Conservation (phyloP, 208 protist genomes). For the Wallacemonas collosoma region DNA sequence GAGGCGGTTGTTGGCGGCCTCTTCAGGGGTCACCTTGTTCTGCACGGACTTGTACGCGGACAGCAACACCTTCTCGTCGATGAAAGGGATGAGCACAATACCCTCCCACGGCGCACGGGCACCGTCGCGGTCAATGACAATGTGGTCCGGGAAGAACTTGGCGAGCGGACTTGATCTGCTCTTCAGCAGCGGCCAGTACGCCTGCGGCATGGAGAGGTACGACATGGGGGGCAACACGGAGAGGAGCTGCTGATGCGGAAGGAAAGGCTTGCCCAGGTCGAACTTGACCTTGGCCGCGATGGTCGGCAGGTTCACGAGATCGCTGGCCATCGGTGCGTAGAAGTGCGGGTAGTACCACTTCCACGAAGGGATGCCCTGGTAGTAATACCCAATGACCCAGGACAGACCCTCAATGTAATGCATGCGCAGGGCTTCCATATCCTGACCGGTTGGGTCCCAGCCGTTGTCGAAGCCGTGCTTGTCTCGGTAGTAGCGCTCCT, state of each 20-base stretch:
- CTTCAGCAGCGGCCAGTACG: conserved; percentile 86
- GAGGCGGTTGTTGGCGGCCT: conserved; percentile 66
- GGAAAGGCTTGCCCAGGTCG: conserved; percentile 77
- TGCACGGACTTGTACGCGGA: conserved; percentile 82
- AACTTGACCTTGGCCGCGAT: conserved; percentile 64
- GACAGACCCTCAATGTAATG: conserved; percentile 89
- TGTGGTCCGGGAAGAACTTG: conserved; percentile 82
- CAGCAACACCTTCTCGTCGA: conserved; percentile 78
- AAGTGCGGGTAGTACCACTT: conserved; percentile 94
- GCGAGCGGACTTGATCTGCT: conserved; percentile 71
- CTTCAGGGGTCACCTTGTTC: conserved; percentile 59
- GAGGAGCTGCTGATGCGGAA: conserved; percentile 97
- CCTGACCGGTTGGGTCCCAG: conserved; percentile 57
- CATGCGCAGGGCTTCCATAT: conserved; percentile 67
- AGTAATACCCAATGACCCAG: conserved; percentile 92
- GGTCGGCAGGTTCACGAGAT: conserved; percentile 80
- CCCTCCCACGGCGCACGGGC: conserved; percentile 89
- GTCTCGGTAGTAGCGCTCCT: conserved; percentile 82
- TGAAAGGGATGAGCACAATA: conserved; percentile 93
- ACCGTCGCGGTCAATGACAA: conserved; percentile 89
- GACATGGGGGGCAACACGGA: conserved; percentile 97
- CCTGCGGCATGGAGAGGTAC: conserved; percentile 85
- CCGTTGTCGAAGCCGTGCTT: conserved; percentile 86
- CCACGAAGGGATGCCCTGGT: conserved; percentile 88
- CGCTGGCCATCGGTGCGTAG: conserved; percentile 92